Conservation (phyloP, 2,329 filamentous ascomycete genomes). For the Fusarium anguioides region DNA sequence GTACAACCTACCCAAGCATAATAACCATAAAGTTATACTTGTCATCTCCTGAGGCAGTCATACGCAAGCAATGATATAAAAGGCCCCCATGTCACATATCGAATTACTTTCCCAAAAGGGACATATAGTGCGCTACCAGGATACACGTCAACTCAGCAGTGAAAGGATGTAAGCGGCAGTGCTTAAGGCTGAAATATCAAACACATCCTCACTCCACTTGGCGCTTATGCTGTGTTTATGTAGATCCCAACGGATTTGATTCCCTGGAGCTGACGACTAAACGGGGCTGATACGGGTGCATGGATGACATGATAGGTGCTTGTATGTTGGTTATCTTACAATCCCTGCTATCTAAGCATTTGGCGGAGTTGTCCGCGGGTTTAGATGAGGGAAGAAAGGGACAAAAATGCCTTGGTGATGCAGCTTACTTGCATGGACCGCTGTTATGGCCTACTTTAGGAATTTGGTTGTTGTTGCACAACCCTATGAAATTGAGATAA, state of each 20-base stretch:
- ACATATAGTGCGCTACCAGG: neutral
- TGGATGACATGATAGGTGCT: neutral
- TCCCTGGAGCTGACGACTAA: neutral
- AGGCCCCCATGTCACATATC: neutral
- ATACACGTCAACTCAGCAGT: neutral
- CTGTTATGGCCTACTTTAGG: neutral
- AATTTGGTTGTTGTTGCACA: neutral
- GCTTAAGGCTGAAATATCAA: conserved; percentile 7
- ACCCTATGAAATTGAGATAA: neutral
- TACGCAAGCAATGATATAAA: neutral
- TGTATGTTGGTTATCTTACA: neutral
- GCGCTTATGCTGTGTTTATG: conserved; percentile 10
- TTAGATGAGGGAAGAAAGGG: neutral
- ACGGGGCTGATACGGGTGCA: neutral
- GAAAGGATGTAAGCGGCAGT: conserved; percentile 12
- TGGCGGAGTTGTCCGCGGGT: neutral
- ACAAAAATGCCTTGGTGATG: neutral
- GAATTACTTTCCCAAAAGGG: neutral
- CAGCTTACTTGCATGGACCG: neutral
- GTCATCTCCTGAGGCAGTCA: neutral
- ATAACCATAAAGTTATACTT: neutral
- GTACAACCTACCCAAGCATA: neutral
- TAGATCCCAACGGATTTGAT: neutral
- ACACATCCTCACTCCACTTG: neutral
- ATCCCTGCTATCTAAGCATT: neutral